A percentile compares a stretch with the other conserved stretches of the same genome.
Conservation (phyloP, 495 filamentous ascomycete genomes). For the Tuber borchii region DNA sequence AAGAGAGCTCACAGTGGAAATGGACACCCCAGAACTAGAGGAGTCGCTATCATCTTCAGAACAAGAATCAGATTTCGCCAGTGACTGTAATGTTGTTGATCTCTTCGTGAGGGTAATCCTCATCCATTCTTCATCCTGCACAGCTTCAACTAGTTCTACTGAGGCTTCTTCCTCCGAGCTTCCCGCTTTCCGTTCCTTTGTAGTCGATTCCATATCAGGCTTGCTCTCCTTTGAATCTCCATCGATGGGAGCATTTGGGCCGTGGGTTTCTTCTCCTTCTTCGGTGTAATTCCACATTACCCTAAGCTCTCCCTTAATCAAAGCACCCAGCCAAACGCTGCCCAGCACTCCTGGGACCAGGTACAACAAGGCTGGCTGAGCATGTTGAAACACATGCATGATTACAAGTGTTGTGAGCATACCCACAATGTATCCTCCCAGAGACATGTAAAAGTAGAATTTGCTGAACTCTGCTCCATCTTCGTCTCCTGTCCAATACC, state of each 20-base stretch:
- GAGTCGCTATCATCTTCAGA: not conserved
- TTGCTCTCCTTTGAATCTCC: slow-evolving; percentile 16
- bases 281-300: slow-evolving; percentile 81
- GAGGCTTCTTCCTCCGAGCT: slow-evolving; percentile 4
- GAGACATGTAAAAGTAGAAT: slow-evolving; percentile 73
- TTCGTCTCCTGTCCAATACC: slow-evolving; percentile 64
- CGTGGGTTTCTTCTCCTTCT: slow-evolving; percentile 41
- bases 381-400: slow-evolving; percentile 70
- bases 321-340: slow-evolving; percentile 72
- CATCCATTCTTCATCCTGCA: slow-evolving; percentile 34
- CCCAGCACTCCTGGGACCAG: slow-evolving; percentile 79
- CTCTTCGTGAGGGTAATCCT: slow-evolving; percentile 35
- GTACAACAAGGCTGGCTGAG: slow-evolving; percentile 87
- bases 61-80: not conserved
- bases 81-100: not conserved
- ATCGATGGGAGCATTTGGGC: not conserved
- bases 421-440: slow-evolving; percentile 71
- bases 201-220: slow-evolving; percentile 5
- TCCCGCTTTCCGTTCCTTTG: not conserved
- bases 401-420: slow-evolving; percentile 72
- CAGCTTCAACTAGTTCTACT: slow-evolving; percentile 18
- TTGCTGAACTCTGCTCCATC: slow-evolving; percentile 61
- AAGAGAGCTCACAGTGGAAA: not conserved
- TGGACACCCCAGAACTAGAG: not conserved
- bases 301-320: slow-evolving; percentile 59